These are phyloP conservation scores for Penicillium salamii DNA, from an alignment of 495 filamentous ascomycete genomes.

Conservation along the genomic window DNA sequence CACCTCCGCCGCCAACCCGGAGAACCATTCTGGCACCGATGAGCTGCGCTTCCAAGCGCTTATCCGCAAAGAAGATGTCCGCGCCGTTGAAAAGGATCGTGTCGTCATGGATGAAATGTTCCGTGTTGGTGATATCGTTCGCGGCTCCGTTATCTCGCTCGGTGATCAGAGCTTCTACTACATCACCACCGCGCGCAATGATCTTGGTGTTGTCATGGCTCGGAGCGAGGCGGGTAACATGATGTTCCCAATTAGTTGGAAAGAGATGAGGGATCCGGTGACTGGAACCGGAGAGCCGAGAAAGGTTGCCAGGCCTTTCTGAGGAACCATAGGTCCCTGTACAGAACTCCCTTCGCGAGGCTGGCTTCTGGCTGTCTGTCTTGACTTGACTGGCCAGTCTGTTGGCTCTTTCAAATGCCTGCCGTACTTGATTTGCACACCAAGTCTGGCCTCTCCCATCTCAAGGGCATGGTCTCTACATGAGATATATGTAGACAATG, in stretches of 20 bases:
- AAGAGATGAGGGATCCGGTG: slow-evolving; percentile 80
- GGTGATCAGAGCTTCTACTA: slow-evolving; percentile 96
- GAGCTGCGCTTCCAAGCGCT: slow-evolving; percentile 49
- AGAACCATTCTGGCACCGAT: slow-evolving; percentile 46
- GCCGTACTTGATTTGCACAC: neutral
- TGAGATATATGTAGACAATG: no score
- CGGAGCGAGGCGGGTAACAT: slow-evolving; percentile 81
- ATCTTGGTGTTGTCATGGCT: slow-evolving; percentile 92
- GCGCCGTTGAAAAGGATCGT: slow-evolving; percentile 92
- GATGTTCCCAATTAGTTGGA: slow-evolving; percentile 93
- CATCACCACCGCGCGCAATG: slow-evolving; percentile 81
- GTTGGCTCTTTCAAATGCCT: neutral
- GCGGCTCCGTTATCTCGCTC: slow-evolving; percentile 83
- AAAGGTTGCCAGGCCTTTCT: slow-evolving; percentile 93
- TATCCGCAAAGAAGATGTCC: slow-evolving; percentile 80
- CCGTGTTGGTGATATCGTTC: slow-evolving; percentile 87
- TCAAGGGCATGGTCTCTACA: neutral
- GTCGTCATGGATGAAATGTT: slow-evolving; percentile 90
- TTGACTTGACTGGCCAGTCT: neutral
- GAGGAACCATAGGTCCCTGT: slow-evolving; percentile 26
- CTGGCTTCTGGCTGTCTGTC: neutral
- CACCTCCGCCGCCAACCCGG: slow-evolving; percentile 40
- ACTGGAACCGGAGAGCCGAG: slow-evolving; percentile 76
- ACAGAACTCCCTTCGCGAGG: neutral
- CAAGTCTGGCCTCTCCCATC: neutral